Conservation (phyloP, 2,329 filamentous ascomycete species). For the Dothideomycetes sp. region DNA sequence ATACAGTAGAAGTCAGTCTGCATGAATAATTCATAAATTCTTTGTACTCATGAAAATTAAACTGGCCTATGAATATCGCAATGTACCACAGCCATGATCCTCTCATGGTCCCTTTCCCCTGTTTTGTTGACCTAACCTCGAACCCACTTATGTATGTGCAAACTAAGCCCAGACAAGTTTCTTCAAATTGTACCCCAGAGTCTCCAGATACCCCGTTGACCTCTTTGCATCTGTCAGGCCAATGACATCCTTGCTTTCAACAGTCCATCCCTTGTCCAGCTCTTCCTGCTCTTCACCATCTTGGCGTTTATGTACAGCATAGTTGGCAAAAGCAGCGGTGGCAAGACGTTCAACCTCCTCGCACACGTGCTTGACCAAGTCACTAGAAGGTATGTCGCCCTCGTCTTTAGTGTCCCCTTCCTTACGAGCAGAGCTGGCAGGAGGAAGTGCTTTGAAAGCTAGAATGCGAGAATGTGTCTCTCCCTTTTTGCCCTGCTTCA, state of each 20-base stretch:
- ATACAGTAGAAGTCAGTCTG: no score
- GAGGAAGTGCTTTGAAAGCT: constrained; percentile 46
- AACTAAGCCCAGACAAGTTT: constrained; percentile 77
- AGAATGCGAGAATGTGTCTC: constrained; percentile 28
- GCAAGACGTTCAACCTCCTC: constrained; percentile 63
- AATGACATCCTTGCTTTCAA: constrained; percentile 62
- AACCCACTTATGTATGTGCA: background rate
- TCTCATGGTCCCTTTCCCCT: no score
- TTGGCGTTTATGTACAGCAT: constrained; percentile 15
- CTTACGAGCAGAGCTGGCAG: constrained; percentile 29
- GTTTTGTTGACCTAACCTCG: no score
- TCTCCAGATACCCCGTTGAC: constrained; percentile 77
- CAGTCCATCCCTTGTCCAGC: constrained; percentile 16
- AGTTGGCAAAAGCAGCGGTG: constrained; percentile 32
- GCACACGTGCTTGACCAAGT: constrained; percentile 55
- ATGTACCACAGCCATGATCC: no score
- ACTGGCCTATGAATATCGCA: no score
- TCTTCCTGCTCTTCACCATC: constrained; percentile 12
- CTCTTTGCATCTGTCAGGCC: constrained; percentile 73
- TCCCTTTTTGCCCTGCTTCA: constrained; percentile 14
- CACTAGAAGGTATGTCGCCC: constrained; percentile 33
- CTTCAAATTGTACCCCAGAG: constrained; percentile 81
- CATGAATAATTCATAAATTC: no score
- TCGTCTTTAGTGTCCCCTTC: constrained; percentile 16
- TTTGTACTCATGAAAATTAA: no score